Base-by-base conservation (phyloP, 441 rosid species). In the Raphanus hybrid region DNA sequence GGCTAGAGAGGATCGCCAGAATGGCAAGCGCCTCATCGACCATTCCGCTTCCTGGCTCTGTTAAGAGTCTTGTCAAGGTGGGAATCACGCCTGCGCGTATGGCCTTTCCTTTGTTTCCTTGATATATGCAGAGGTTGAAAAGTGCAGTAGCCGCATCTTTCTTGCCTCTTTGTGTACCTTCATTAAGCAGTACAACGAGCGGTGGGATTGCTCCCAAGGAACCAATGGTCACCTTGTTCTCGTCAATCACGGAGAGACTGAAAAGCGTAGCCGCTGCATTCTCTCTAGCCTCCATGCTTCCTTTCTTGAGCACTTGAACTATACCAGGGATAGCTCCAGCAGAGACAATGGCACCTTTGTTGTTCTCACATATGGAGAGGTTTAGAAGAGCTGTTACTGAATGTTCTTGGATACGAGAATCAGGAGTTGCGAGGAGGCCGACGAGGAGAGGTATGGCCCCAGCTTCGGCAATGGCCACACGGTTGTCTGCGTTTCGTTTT, bases 101-200 rank as follows among this genome's bases (percentile, higher is more conserved):
- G 7, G 99, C 97, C 86, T 88, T 91, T 26, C 98, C 99, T 76
- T 92, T 95, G 89, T 95, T 95, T 67, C 99, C 99, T 81, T 92
- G 99, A 82, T 86, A 94, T 26, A 94, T 94, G 82, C 99, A 91
- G 82, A 94, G 80, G 80, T 94, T 94, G 84, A 94, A 95, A 15
- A 95, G 90, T 27, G 99, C 98, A 12, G 99, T 95, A 0, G 99
- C 99, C 1, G 98, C 99, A 63, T 95, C 99, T 82, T 92, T 91
- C 85, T 90, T 95, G 66, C 99, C 99, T 75, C 99, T 87, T 52
- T 84, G 97, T 32, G 93, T 90, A 5, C 99, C 99, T 85, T 91
- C 96, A 5, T 87, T 85, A 14, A 95, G 87, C 29, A 95, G 87
- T 5, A 87, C 82, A 62, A 48, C 54, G 54, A 48, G 54, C 16